Evolutionary conservation across 306 rosid species (phyloP).

Genomic region (Ormosia emarginata): DNA sequence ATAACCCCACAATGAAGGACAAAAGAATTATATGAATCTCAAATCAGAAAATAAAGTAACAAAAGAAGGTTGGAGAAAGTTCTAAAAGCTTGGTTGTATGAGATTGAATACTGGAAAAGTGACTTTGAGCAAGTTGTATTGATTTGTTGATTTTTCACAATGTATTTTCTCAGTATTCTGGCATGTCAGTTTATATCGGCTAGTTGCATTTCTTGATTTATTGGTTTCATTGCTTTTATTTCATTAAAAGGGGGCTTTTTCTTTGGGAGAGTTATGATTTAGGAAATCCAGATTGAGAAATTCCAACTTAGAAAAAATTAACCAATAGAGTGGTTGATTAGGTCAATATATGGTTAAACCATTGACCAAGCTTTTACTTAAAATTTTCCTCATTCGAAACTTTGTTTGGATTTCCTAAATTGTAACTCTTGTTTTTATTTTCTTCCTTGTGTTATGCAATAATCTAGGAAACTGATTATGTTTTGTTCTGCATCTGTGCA

Average conservation of each 20-base stretch:
- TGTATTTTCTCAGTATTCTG: not conserved
- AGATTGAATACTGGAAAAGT: not conserved
- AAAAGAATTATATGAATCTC: not conserved
- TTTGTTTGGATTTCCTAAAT: not conserved
- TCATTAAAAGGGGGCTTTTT: not conserved
- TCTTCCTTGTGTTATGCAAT: not conserved
- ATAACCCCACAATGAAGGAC: not conserved
- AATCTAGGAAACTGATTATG: conserved; percentile 17
- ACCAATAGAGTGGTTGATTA: not conserved
- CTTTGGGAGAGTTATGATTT: not conserved
- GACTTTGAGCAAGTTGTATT: conserved; percentile 1
- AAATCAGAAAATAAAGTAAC: not conserved
- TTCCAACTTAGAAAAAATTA: not conserved
- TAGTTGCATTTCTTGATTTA: not conserved
- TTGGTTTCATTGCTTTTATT: not conserved
- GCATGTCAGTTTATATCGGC: not conserved
- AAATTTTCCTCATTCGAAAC: not conserved
- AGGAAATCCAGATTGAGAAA: not conserved
- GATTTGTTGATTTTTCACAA: not conserved
- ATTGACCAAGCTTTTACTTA: not conserved
- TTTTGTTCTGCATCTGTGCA: not conserved
- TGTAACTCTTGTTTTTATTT: conserved; percentile 9
- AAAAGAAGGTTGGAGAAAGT: not conserved
- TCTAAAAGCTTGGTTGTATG: not conserved
- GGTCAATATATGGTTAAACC: not conserved